Percentiles rank a stretch among this genome's conserved stretches.
Evolutionary conservation across 768 basidiomycete species (phyloP).

Genomic region (Agrocybe praecox): DNA sequence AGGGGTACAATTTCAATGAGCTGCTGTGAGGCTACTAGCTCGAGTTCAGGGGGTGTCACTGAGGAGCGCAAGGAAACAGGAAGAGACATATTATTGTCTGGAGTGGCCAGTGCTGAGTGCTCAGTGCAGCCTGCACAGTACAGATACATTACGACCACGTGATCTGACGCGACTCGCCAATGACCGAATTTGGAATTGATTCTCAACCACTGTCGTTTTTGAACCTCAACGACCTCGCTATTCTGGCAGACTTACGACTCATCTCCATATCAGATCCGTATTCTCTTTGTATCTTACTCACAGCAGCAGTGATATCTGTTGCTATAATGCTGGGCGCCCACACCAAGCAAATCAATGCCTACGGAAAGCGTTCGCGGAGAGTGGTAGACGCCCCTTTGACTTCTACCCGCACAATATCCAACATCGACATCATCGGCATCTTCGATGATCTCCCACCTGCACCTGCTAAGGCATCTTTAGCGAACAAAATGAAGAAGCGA

Average conservation of each 20-base stretch:
- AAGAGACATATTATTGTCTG: conserved; percentile 62
- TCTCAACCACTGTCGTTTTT: too few species aligned
- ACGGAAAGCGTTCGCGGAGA: conserved; percentile 64
- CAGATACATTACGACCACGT: conserved; percentile 1
- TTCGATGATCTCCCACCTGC: conserved; percentile 49
- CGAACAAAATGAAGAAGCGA: conserved; percentile 49
- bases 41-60: conserved; percentile 82
- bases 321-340: conserved; percentile 55
- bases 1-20: conserved; percentile 85
- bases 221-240: too few species aligned
- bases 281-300: conserved; percentile 3
- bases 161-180: conserved; percentile 12
- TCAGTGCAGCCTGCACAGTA: neutral
- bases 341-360: conserved; percentile 68
- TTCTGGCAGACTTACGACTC: neutral
- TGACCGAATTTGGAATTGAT: conserved; percentile 11
- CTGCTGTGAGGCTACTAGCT: conserved; percentile 85
- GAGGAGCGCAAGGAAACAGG: conserved; percentile 71
- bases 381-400: conserved; percentile 49
- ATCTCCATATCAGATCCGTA: conserved; percentile 5
- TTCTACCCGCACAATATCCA: conserved; percentile 22
- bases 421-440: conserved; percentile 33
- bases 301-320: conserved; percentile 4
- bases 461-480: conserved; percentile 36
- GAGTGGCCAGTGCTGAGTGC: neutral